A percentile compares a stretch with the other conserved stretches of the same genome.
phyloP scores from a whole-genome alignment of 2,329 filamentous ascomycete species.

The Penicillium paneum region DNA sequence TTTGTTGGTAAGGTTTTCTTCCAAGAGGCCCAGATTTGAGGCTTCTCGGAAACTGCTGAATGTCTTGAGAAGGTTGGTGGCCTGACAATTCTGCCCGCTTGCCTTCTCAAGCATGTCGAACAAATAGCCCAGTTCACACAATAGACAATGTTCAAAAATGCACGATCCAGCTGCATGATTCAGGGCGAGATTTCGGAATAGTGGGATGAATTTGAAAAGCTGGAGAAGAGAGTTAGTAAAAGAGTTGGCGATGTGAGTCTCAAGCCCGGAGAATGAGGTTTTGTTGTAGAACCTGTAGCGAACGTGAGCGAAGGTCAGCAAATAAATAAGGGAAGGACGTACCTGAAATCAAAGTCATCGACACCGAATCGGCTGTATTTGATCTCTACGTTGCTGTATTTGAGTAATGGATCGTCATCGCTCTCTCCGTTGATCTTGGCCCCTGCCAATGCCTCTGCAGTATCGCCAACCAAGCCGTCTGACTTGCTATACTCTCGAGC shows the following conservation, averaged over 20 bases:
- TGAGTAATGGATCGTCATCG: conserved; percentile 76
- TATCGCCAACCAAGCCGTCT: conserved; percentile 50
- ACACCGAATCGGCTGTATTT: conserved; percentile 99
- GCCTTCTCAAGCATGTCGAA: conserved; percentile 99
- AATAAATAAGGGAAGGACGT: conserved; percentile 66
- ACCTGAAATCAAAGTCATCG: conserved; percentile 99
- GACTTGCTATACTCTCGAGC: conserved; percentile 60
- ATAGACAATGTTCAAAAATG: conserved; percentile 73
- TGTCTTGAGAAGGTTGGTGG: conserved; percentile 88
- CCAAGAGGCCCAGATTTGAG: conserved; percentile 72
- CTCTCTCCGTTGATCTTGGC: conserved; percentile 67
- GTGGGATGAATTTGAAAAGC: conserved; percentile 83
- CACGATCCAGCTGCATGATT: conserved; percentile 86
- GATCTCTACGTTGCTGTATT: conserved; percentile 94
- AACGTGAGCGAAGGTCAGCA: conserved; percentile 51
- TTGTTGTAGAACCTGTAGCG: conserved; percentile 80
- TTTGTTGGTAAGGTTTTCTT: conserved; percentile 73
- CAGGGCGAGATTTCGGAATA: conserved; percentile 82
- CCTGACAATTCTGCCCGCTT: conserved; percentile 88
- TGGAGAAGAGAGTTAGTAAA: conserved; percentile 93
- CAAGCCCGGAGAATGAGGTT: conserved; percentile 83
- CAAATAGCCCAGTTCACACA: conserved; percentile 92
- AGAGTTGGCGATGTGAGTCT: conserved; percentile 95
- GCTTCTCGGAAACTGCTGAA: conserved; percentile 80
- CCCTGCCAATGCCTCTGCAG: conserved; percentile 63